Percentiles rank a stretch among this genome's conserved stretches.
These are phyloP conservation scores for Lithohypha guttulata DNA, from an alignment of 2,329 filamentous ascomycete genomes.

Conservation along the genomic window DNA sequence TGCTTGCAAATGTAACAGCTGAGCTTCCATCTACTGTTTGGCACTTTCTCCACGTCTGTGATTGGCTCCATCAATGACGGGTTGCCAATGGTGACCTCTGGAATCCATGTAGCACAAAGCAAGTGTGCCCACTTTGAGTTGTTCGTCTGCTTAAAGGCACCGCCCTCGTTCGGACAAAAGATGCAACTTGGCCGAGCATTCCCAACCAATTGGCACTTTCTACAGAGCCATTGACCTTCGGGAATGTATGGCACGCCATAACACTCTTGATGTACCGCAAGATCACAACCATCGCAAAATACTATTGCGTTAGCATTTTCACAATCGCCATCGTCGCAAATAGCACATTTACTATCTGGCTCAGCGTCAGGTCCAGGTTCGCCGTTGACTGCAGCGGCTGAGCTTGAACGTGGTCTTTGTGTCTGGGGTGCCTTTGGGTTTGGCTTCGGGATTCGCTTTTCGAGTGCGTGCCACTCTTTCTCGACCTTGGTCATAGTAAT, in stretches of 20 bases:
- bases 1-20: slow-evolving; percentile 95
- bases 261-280: slow-evolving; percentile 96
- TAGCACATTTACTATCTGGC: slow-evolving; percentile 92
- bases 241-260: slow-evolving; percentile 98
- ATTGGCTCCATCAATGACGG: slow-evolving; percentile 97
- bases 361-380: slow-evolving; percentile 78
- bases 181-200: slow-evolving; percentile 90
- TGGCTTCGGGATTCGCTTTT: slow-evolving; percentile 93
- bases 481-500: slow-evolving; percentile 98
- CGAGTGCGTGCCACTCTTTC: slow-evolving; percentile 93
- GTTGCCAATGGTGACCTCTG: slow-evolving; percentile 89
- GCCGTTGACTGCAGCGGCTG: slow-evolving; percentile 88
- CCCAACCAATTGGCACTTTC: slow-evolving; percentile 92
- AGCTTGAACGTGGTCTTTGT: slow-evolving; percentile 82
- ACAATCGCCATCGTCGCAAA: slow-evolving; percentile 98
- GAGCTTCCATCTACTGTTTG: slow-evolving; percentile 85
- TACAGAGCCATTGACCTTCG: slow-evolving; percentile 94
- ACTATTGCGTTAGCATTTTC: slow-evolving; percentile 99
- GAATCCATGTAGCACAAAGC: slow-evolving; percentile 96
- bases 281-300: slow-evolving; percentile 94
- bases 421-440: slow-evolving; percentile 95
- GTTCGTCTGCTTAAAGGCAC: slow-evolving; percentile 96
- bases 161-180: slow-evolving; percentile 95
- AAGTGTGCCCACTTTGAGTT: slow-evolving; percentile 94
- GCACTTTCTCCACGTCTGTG: slow-evolving; percentile 95